phyloP scores from a whole-genome alignment of 441 rosid species.

The Lepidium campestre region DNA sequence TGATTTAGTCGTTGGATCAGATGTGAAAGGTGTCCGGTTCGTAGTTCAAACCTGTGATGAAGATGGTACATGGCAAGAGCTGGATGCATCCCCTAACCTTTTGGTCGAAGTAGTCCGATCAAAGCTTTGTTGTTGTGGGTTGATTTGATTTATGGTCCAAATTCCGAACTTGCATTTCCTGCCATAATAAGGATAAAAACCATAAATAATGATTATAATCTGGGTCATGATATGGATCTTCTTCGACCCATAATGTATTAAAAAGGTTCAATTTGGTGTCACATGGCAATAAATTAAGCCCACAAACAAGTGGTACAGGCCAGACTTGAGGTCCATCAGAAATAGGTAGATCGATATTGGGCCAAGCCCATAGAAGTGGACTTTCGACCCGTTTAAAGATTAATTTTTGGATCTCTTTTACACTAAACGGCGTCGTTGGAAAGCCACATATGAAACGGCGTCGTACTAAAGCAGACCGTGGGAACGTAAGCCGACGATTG shows the following conservation, averaged over 20 bases:
- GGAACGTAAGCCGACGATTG: background rate
- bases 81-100: conserved; percentile 51
- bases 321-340: no score
- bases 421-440: background rate
- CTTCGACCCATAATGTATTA: no score
- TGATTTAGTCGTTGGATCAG: conserved; percentile 38
- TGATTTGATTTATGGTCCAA: background rate
- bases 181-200: background rate
- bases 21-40: conserved; percentile 41
- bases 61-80: conserved; percentile 44
- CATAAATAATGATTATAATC: background rate
- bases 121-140: conserved; percentile 9
- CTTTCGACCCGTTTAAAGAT: background rate
- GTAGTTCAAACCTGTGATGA: conserved; percentile 44
- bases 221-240: no score
- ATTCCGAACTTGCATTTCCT: background rate
- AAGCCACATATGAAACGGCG: background rate
- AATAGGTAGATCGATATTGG: no score
- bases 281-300: no score
- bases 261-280: no score
- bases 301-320: no score
- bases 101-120: conserved; percentile 26
- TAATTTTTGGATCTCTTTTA: background rate
- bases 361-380: no score
- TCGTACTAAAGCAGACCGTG: background rate